Evolutionary conservation across 768 basidiomycete genomes (phyloP), one percentile per base, ranked within the genome.

Genomic region (Rhodocollybia butyracea): DNA sequence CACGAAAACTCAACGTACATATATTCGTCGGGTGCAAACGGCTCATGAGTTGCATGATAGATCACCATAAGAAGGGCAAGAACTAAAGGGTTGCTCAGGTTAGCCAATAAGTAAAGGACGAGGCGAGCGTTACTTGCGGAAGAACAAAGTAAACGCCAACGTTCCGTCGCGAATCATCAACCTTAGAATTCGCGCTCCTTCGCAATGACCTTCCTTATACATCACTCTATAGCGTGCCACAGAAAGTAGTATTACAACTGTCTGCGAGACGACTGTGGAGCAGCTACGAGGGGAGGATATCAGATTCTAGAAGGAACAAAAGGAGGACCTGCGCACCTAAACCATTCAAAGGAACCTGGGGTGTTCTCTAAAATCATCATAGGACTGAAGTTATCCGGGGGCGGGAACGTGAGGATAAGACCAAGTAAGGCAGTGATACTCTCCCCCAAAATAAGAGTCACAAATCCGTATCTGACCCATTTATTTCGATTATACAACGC

Each of bases 401-500:
- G 27, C 12, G 60, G 60, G 46, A 50, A 52, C 21, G 41, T 51
- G 22, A 59, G 43, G 12, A 15, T 42, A 30, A 59, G 21, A 19
- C 60, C 60, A 30, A 58, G 11, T 3, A 54, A 15, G 3, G 50
- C 46, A 30, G 31, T 36, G 5, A 48, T 13, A 13, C 42, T 46
- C 53, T 68, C 67, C 5, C 60, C 41, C 4, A 62, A 6, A 7
- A 68, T 31, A 17, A 68, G 50, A 29, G 46, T 38, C 17, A 61
- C 12, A 36, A 69, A 66, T 3, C 64, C 26, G 11, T 55, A 54
- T 34, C 46, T 53, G 31, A 71, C 56, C 51, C 59, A 60, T 48
- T 54, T 56, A 36, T 50, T 60, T 51, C 60, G 61, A 55, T 64
- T 63, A 46, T 70, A 71, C 3, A 71, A 57, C 6, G 70, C 70